A percentile compares a stretch with the other conserved stretches of the same genome.
phyloP scores from a whole-genome alignment of 2,329 filamentous ascomycete genomes.

The Fusarium tuaranense region DNA sequence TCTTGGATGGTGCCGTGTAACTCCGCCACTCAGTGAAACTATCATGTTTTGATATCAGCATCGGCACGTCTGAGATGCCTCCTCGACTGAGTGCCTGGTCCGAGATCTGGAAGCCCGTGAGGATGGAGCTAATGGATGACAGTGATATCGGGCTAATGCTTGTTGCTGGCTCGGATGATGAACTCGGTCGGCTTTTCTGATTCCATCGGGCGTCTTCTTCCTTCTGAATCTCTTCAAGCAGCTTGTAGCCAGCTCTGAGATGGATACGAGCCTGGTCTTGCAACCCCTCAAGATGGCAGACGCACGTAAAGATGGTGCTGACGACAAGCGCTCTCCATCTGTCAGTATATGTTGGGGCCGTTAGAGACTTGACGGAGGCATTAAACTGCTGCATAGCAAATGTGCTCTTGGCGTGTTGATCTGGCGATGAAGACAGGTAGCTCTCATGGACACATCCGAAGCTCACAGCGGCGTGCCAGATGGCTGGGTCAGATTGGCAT shows the following conservation, averaged over 20 bases:
- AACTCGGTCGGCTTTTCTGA: neutral
- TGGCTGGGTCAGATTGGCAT: constrained; percentile 7
- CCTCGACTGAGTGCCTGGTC: neutral
- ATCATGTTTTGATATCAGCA: neutral
- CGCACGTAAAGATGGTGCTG: constrained; percentile 4
- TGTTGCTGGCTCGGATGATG: neutral
- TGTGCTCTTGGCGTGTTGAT: neutral
- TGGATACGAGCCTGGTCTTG: neutral
- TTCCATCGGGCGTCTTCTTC: neutral
- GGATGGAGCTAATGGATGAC: neutral
- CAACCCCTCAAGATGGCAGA: neutral
- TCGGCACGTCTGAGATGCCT: neutral
- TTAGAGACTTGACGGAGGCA: neutral
- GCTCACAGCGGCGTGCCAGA: constrained; percentile 10
- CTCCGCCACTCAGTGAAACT: neutral
- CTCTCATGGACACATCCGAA: constrained; percentile 4
- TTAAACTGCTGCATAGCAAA: constrained; percentile 1
- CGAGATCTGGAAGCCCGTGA: neutral
- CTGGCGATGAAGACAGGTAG: neutral
- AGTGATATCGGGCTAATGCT: neutral
- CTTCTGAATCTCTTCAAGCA: neutral
- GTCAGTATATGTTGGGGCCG: neutral
- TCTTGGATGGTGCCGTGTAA: neutral
- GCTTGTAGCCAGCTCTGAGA: constrained; percentile 2
- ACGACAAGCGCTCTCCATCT: neutral